Evolutionary conservation across 768 basidiomycete species (phyloP).

Genomic region (Sporobolomyces pararoseus): DNA sequence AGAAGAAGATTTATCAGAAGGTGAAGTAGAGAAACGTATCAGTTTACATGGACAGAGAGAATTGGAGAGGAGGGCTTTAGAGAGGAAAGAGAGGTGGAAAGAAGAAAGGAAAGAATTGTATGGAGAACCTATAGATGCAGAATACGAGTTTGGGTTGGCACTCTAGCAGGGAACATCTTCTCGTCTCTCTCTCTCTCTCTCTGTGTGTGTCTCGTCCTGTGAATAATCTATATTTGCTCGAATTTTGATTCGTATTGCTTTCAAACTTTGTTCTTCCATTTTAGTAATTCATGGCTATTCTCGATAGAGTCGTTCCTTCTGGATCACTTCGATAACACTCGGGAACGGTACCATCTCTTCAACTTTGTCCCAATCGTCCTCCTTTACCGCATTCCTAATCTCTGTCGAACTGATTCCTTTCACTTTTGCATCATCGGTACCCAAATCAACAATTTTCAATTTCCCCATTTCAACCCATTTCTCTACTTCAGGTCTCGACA

Average conservation of each 20-base stretch:
- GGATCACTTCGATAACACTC: slow-evolving; percentile 8
- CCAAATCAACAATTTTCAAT: slow-evolving; percentile 63
- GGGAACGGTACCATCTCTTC: slow-evolving; percentile 13
- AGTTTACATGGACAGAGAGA: slow-evolving; percentile 18
- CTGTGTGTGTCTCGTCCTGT: too few species aligned
- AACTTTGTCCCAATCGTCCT: slow-evolving; percentile 40
- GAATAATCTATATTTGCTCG: too few species aligned
- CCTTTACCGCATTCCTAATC: slow-evolving; percentile 56
- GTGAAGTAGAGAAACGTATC: slow-evolving; percentile 4
- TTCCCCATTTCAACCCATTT: slow-evolving; percentile 58
- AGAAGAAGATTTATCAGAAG: neutral
- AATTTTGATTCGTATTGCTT: too few species aligned
- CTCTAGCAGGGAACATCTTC: neutral
- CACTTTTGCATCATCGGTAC: slow-evolving; percentile 55
- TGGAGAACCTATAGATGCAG: slow-evolving; percentile 6
- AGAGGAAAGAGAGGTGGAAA: slow-evolving; percentile 2
- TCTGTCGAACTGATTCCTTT: slow-evolving; percentile 66
- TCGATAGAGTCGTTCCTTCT: neutral
- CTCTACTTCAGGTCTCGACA: slow-evolving; percentile 50
- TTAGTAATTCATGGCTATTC: neutral
- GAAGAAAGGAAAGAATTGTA: slow-evolving; percentile 12
- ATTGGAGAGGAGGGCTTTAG: slow-evolving; percentile 1
- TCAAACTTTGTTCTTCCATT: too few species aligned
- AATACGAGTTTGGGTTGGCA: slow-evolving; percentile 8
- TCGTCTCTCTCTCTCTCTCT: slow-evolving; percentile 50